phyloP scores from a whole-genome alignment of 495 filamentous ascomycete genomes.

The Chaetomium cochliodes region DNA sequence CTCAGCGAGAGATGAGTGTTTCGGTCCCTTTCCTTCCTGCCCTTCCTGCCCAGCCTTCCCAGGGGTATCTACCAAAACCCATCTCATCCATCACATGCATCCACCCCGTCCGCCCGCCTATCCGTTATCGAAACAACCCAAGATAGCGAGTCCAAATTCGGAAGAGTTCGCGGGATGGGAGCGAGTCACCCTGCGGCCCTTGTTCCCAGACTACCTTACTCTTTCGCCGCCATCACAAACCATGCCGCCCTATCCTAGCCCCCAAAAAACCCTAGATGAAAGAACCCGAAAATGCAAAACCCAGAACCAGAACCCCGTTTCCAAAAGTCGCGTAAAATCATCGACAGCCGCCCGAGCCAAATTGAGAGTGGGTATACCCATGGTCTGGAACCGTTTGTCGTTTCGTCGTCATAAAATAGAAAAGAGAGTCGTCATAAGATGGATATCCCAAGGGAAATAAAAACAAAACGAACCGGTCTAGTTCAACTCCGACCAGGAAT shows the following conservation, averaged over 20 bases:
- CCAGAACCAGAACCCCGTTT: neutral
- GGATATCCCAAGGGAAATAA: neutral
- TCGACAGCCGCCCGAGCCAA: neutral
- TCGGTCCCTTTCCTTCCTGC: no score
- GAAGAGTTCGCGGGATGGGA: no score
- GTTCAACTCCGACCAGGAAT: constrained; percentile 6
- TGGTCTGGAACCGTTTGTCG: constrained; percentile 5
- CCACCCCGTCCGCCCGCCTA: no score
- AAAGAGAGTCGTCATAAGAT: constrained; percentile 30
- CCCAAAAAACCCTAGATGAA: neutral
- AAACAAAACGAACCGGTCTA: constrained; percentile 2
- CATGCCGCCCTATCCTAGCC: neutral
- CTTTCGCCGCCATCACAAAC: neutral
- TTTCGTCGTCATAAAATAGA: constrained; percentile 1
- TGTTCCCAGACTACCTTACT: no score
- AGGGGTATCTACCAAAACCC: no score
- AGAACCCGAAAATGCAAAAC: constrained; percentile 5
- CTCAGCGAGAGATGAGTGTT: no score
- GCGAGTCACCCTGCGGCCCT: no score
- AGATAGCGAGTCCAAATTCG: no score
- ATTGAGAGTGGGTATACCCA: constrained; percentile 12
- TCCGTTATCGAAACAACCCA: no score
- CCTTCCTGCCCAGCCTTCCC: no score
- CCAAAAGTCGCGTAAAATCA: neutral
- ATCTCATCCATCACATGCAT: no score